Conservation (phyloP, 1,139 yeast species). For the Diutina rugosa region DNA sequence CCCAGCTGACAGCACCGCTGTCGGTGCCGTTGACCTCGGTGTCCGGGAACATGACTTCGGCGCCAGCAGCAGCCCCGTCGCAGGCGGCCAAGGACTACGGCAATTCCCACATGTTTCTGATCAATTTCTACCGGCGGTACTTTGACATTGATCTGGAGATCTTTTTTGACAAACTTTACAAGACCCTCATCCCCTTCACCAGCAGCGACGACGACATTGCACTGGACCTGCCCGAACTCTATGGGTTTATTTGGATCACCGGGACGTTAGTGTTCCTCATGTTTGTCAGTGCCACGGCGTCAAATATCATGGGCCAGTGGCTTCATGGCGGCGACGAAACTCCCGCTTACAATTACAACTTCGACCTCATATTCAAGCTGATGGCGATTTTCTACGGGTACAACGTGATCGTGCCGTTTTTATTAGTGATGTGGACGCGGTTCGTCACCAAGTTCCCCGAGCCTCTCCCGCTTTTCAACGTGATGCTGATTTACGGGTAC, state of each 20-base stretch:
- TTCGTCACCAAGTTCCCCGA: constrained; percentile 29
- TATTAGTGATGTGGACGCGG: constrained; percentile 35
- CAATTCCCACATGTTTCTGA: constrained; percentile 32
- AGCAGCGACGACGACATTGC: constrained; percentile 14
- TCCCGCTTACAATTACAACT: constrained; percentile 40
- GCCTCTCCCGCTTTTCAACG: constrained; percentile 24
- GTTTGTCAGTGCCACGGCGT: constrained; percentile 59
- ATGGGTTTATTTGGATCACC: constrained; percentile 79
- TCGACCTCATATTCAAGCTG: constrained; percentile 52
- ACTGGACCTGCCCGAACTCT: constrained; percentile 41
- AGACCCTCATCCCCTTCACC: constrained; percentile 33
- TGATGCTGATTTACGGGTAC: constrained; percentile 63
- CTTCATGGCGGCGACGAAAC: constrained; percentile 20
- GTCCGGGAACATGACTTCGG: neutral
- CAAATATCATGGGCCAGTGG: constrained; percentile 34
- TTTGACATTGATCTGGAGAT: constrained; percentile 55
- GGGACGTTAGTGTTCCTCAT: constrained; percentile 62
- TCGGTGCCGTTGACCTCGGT: neutral
- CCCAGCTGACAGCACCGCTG: neutral
- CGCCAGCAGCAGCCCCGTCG: neutral
- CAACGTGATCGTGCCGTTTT: constrained; percentile 47
- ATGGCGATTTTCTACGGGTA: constrained; percentile 62
- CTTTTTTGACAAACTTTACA: constrained; percentile 32
- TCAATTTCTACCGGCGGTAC: constrained; percentile 42
- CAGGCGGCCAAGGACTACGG: neutral